Conservation (phyloP, 306 rosid species). For the Cucurbita maxima region DNA sequence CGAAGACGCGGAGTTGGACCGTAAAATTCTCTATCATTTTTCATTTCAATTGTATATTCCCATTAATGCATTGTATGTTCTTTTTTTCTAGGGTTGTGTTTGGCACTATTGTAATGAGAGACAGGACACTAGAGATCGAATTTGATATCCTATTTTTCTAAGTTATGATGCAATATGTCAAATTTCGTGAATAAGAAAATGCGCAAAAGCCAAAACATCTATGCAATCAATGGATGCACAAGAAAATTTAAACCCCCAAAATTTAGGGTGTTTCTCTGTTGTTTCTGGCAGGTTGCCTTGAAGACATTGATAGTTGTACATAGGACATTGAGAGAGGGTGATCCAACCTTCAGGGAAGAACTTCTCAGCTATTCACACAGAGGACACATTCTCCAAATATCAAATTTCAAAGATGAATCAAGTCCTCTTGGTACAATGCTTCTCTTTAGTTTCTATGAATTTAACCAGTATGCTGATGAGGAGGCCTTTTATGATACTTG, state of each 20-base stretch:
- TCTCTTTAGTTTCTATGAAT: not conserved
- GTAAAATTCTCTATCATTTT: constrained; percentile 19
- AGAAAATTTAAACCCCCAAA: not conserved
- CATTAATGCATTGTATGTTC: not conserved
- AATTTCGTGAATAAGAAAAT: not conserved
- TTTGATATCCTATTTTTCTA: too few species aligned
- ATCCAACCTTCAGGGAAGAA: constrained; percentile 75
- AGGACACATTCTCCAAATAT: constrained; percentile 64
- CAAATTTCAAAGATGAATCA: constrained; percentile 84
- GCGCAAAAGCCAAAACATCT: not conserved
- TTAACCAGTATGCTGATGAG: not conserved
- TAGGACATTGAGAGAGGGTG: constrained; percentile 88
- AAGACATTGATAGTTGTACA: constrained; percentile 87
- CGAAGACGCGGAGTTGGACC: constrained; percentile 77
- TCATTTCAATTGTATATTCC: not conserved
- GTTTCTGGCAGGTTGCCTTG: constrained; percentile 58
- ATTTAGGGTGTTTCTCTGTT: not conserved
- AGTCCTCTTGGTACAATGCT: constrained; percentile 51
- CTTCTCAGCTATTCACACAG: constrained; percentile 42
- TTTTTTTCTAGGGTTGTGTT: too few species aligned
- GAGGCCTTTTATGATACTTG: not conserved
- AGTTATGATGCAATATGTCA: not conserved
- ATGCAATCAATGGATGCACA: not conserved
- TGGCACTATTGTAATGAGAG: too few species aligned
- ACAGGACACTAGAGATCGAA: too few species aligned